Evolutionary conservation across 495 filamentous ascomycete species (phyloP).

Genomic region (Beverwykella pulmonaria): DNA sequence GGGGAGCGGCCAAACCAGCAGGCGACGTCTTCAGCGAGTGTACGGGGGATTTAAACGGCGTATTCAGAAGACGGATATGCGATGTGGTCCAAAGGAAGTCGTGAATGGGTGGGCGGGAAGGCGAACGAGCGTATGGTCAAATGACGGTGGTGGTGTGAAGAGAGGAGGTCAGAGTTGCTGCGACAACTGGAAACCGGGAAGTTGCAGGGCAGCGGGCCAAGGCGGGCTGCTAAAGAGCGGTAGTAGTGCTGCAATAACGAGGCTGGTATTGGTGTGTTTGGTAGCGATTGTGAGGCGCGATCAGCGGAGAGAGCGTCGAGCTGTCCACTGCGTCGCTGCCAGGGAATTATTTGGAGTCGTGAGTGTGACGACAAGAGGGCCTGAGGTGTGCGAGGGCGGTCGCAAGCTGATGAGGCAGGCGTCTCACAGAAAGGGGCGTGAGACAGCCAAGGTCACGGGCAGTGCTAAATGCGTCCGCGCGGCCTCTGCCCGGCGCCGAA

Average conservation of each 20-base stretch:
- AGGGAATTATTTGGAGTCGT: slow-evolving; percentile 10
- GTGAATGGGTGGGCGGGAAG: not conserved
- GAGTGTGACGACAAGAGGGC: not conserved
- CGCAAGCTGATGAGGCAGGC: not conserved
- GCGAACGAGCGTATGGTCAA: slow-evolving; percentile 1
- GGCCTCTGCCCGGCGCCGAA: slow-evolving; percentile 9
- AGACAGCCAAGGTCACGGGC: slow-evolving; percentile 36
- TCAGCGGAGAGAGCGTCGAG: slow-evolving; percentile 35
- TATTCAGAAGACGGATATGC: not conserved
- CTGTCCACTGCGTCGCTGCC: slow-evolving; percentile 20
- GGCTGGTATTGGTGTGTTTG: no score
- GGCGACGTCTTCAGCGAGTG: not conserved
- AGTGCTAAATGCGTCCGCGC: slow-evolving; percentile 32
- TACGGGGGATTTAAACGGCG: not conserved
- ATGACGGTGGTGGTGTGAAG: not conserved
- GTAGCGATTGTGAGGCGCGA: slow-evolving; percentile 33
- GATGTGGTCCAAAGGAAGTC: not conserved
- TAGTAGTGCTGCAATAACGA: slow-evolving; percentile 7
- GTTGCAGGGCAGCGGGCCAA: slow-evolving; percentile 25
- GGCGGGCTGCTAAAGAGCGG: not conserved
- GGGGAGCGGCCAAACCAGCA: not conserved
- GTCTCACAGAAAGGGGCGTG: slow-evolving; percentile 37
- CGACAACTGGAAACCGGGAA: slow-evolving; percentile 16
- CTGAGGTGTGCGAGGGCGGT: not conserved
- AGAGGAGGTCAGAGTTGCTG: slow-evolving; percentile 19